A percentile compares a stretch with the other conserved stretches of the same genome.
Conservation (phyloP, 768 basidiomycete species). For the Termitomyces sp. region DNA sequence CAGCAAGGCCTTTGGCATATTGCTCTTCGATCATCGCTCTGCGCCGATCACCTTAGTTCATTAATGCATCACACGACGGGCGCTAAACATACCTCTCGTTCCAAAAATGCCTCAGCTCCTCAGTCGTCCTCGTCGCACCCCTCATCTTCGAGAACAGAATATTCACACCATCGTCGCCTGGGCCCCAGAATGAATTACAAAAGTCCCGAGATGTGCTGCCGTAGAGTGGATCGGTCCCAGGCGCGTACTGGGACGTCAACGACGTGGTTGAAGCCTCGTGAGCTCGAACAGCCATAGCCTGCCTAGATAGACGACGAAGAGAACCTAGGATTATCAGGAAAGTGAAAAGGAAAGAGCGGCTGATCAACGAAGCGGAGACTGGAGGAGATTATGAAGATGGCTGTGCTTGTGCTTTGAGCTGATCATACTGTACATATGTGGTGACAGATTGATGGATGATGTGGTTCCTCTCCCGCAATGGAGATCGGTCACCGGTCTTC, state of each 20-base stretch:
- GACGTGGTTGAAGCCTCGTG: constrained; percentile 75
- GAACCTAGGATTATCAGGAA: neutral
- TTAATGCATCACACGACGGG: neutral
- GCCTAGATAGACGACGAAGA: neutral
- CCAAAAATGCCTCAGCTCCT: constrained; percentile 87
- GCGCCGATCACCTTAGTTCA: constrained; percentile 4
- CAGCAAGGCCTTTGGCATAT: constrained; percentile 77
- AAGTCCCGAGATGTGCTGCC: constrained; percentile 55
- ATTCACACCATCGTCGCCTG: constrained; percentile 81
- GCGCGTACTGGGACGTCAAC: constrained; percentile 57
- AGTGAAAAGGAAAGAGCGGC: neutral
- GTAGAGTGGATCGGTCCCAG: constrained; percentile 42
- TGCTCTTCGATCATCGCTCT: constrained; percentile 93
- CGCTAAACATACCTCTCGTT: constrained; percentile 73
- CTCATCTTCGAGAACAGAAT: constrained; percentile 87
- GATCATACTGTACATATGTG: too few relatives aligned
- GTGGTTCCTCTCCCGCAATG: neutral
- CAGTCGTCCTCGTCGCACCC: constrained; percentile 79
- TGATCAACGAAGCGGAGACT: neutral
- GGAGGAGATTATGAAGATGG: constrained; percentile 8
- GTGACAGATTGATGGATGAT: constrained; percentile 16
- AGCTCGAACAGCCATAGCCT: constrained; percentile 58
- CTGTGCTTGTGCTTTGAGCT: constrained; percentile 9
- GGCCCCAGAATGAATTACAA: constrained; percentile 97
- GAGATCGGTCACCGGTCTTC: neutral